Percentiles rank a stretch among this genome's conserved stretches.
Evolutionary conservation across 1,284 basidiomycete species (phyloP).

Genomic region (Irpex lacteus): DNA sequence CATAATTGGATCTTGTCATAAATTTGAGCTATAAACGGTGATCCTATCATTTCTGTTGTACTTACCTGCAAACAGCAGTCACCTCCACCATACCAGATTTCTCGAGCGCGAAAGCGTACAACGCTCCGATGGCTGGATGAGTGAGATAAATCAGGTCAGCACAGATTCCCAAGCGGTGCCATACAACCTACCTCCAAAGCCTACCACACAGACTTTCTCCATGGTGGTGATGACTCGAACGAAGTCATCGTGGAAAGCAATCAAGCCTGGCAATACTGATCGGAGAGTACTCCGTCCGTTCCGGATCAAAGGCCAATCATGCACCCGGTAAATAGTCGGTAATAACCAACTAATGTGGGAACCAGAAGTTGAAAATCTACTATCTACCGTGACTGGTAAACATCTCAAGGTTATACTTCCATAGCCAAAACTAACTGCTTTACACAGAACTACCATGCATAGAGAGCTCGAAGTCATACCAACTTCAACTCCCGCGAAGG

Average conservation of each 20-base stretch:
- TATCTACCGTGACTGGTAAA: too few species aligned
- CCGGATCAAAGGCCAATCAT: too few species aligned
- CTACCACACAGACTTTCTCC: slow-evolving; percentile 13
- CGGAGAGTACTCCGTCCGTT: too few species aligned
- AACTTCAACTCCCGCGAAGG: slow-evolving; percentile 2
- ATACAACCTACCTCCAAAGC: slow-evolving; percentile 14
- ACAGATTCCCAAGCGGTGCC: neutral
- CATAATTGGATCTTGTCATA: slow-evolving; percentile 30
- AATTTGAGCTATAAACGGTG: neutral
- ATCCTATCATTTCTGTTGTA: neutral
- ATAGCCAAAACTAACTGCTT: too few species aligned
- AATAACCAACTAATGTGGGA: too few species aligned
- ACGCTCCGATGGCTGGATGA: slow-evolving; percentile 28
- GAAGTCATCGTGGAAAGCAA: neutral
- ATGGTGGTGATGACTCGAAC: neutral
- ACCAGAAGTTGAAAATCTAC: too few species aligned
- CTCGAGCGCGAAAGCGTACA: slow-evolving; percentile 31
- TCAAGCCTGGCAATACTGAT: neutral
- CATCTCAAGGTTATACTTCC: too few species aligned
- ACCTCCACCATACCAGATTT: slow-evolving; percentile 24
- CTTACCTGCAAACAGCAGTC: slow-evolving; percentile 33
- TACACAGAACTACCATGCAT: too few species aligned
- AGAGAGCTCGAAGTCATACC: slow-evolving; percentile 2
- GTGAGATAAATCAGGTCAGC: neutral
- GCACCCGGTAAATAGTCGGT: too few species aligned